Conservation (phyloP, 2,329 filamentous ascomycete genomes). For the Sarocladium oryzae region DNA sequence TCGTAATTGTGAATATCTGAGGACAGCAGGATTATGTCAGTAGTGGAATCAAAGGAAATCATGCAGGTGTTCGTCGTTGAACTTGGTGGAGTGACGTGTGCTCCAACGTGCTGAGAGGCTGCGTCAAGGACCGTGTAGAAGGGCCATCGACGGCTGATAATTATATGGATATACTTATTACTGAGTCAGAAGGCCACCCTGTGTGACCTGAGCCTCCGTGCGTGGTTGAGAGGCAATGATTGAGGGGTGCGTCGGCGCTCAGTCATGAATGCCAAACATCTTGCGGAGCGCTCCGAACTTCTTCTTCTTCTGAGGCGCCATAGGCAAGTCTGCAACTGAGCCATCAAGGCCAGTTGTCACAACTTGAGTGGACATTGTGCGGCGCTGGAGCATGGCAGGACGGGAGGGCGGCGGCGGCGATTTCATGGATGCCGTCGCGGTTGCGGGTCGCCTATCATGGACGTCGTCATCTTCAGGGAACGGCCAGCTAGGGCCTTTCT, state of each 20-base stretch:
- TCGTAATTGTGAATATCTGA: too few relatives aligned
- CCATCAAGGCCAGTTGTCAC: conserved; percentile 16
- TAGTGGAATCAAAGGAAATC: too few relatives aligned
- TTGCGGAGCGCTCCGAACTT: conserved; percentile 61
- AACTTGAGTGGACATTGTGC: conserved; percentile 29
- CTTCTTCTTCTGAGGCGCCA: conserved; percentile 45
- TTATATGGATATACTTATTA: background rate
- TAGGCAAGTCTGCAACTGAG: conserved; percentile 9
- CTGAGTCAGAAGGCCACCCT: background rate
- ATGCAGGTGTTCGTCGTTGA: too few relatives aligned
- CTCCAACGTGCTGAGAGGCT: too few relatives aligned
- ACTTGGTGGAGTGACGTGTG: too few relatives aligned
- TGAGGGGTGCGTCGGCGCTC: background rate
- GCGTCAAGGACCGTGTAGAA: background rate
- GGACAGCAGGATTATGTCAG: too few relatives aligned
- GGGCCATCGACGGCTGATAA: background rate
- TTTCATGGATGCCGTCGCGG: conserved; percentile 18
- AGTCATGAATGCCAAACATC: conserved; percentile 48
- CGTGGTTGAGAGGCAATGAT: background rate
- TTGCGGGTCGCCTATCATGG: conserved; percentile 26
- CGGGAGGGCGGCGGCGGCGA: conserved; percentile 16
- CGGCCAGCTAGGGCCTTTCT: conserved; percentile 27
- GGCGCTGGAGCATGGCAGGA: conserved; percentile 27
- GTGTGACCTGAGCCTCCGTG: too few relatives aligned
- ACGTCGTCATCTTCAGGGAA: conserved; percentile 25